Percentiles rank a stretch among this genome's conserved stretches.
These are phyloP conservation scores for Lentinula edodes DNA, from an alignment of 768 basidiomycete species.

Conservation along the genomic window DNA sequence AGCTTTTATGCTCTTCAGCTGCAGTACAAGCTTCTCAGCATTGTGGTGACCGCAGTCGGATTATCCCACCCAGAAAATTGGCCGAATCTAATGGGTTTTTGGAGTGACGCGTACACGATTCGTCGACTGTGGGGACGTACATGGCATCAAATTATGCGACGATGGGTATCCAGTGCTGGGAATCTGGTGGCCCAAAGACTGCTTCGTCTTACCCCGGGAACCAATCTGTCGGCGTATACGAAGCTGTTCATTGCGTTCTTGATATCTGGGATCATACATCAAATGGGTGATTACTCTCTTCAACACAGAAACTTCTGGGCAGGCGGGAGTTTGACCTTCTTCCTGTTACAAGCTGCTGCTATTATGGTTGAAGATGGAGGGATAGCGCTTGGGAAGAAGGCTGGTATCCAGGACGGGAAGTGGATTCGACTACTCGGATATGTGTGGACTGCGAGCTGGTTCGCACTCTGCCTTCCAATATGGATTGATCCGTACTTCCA, in stretches of 20 bases:
- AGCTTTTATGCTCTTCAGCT: constrained; percentile 12
- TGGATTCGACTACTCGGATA: constrained; percentile 15
- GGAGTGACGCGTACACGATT: constrained; percentile 24
- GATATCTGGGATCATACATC: constrained; percentile 10
- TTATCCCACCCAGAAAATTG: constrained; percentile 20
- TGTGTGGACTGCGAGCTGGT: constrained; percentile 23
- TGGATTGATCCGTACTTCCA: constrained; percentile 15
- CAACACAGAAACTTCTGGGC: neutral
- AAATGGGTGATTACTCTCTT: constrained; percentile 9
- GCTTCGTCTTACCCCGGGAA: constrained; percentile 8
- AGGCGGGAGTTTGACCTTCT: constrained; percentile 18
- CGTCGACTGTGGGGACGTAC: constrained; percentile 27
- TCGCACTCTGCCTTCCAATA: constrained; percentile 15
- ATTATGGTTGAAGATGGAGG: constrained; percentile 29
- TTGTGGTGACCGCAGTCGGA: constrained; percentile 9
- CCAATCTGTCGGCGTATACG: constrained; percentile 5
- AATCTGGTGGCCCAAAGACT: neutral
- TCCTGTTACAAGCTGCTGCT: constrained; percentile 23
- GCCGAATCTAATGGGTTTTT: constrained; percentile 24
- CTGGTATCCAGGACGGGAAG: constrained; percentile 10
- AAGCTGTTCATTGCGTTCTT: constrained; percentile 11
- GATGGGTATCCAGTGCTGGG: neutral
- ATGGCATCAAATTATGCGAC: constrained; percentile 20
- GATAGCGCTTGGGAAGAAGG: constrained; percentile 13
- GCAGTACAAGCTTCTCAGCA: constrained; percentile 5